Conservation (phyloP, 352 stramenopile genomes). For the Phytophthora meadii region DNA sequence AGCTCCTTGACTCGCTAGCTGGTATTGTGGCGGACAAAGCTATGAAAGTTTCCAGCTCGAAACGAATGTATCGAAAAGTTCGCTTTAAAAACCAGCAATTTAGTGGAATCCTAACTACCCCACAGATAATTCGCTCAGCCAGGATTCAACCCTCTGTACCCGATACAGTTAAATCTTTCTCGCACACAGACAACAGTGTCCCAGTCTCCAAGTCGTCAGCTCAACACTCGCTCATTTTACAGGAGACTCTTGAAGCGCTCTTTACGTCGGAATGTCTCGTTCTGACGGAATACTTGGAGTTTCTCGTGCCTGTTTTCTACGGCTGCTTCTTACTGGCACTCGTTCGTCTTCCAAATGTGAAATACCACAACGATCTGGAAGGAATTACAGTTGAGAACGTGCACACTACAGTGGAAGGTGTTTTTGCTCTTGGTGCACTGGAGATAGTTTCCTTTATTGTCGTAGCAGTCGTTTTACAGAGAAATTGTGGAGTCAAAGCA, state of each 20-base stretch:
- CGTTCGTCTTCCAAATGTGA: constrained; percentile 29
- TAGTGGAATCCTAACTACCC: no score
- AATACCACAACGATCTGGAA: constrained; percentile 28
- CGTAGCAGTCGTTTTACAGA: constrained; percentile 28
- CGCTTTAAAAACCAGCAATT: neutral
- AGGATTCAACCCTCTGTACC: constrained; percentile 1
- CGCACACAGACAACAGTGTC: no score
- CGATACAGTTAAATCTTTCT: neutral
- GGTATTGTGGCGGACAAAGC: no score
- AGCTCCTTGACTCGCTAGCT: neutral
- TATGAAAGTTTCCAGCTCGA: neutral
- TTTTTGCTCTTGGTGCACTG: constrained; percentile 28
- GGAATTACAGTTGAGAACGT: constrained; percentile 18
- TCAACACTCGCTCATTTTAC: constrained; percentile 2
- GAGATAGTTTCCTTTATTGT: constrained; percentile 38
- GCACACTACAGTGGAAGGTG: neutral
- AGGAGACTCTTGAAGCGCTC: constrained; percentile 15
- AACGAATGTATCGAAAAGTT: neutral
- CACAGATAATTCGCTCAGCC: neutral
- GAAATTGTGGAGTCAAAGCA: constrained; percentile 30
- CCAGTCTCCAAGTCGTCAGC: no score
- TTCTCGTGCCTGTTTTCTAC: constrained; percentile 39
- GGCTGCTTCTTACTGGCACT: constrained; percentile 24
- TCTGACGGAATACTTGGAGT: constrained; percentile 45
- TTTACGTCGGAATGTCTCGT: constrained; percentile 46